phyloP scores from a whole-genome alignment of 2,329 filamentous ascomycete species.

The Clarireedia hainanense region DNA sequence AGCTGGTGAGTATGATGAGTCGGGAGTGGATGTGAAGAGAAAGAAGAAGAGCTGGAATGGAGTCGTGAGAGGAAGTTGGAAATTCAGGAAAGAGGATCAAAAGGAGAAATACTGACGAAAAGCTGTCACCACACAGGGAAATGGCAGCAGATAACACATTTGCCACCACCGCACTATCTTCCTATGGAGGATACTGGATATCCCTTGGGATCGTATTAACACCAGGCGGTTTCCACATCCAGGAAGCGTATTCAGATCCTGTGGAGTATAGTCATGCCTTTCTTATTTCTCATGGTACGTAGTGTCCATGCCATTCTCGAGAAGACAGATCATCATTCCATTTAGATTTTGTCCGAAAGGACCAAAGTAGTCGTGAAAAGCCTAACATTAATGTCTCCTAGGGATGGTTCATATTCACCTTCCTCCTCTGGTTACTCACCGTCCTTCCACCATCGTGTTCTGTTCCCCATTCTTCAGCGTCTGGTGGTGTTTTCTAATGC shows the following conservation, averaged over 20 bases:
- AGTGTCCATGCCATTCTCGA: not conserved
- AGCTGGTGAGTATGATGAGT: no score
- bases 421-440: constrained; percentile 47
- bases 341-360: not conserved
- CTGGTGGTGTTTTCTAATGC: constrained; percentile 48
- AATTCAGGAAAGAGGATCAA: no score
- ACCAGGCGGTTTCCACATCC: constrained; percentile 47
- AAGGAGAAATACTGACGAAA: not conserved
- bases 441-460: constrained; percentile 53
- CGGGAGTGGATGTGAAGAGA: no score
- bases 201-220: constrained; percentile 49
- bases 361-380: not conserved
- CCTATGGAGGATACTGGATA: constrained; percentile 57
- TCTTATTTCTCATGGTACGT: constrained; percentile 40
- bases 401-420: constrained; percentile 58
- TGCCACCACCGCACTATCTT: constrained; percentile 53
- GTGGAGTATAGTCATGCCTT: constrained; percentile 40
- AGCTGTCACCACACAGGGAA: constrained; percentile 37
- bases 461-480: constrained; percentile 51
- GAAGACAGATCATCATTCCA: not conserved
- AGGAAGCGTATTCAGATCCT: constrained; percentile 21
- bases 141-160: constrained; percentile 58
- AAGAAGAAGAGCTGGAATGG: no score
- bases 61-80: no score
- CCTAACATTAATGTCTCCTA: not conserved